Evolutionary conservation across 140 eudicot species (phyloP), one percentile per base, ranked within the genome.

Genomic region (Ambrosia hybrid): DNA sequence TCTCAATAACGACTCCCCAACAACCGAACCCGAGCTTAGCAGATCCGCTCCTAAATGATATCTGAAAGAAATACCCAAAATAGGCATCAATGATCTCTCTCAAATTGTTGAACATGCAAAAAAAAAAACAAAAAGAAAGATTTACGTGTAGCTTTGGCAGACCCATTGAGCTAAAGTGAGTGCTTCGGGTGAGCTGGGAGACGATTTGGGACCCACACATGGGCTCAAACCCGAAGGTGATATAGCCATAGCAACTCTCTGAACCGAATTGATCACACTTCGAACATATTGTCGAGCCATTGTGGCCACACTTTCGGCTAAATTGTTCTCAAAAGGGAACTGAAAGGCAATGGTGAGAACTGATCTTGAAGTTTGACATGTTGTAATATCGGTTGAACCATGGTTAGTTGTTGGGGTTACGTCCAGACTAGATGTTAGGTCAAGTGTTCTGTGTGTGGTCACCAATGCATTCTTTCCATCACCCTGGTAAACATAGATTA

Each of bases 271-370:
- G 51, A 85, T 83, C 53, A 85, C 81, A 62, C 85, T 83, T 2
- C 91, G 80, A 46, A 85, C 87, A 6, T 85, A 85, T 51, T 85
- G 88, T 3, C 88, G 83, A 71, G 91, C 91, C 91, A 85, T 85
- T 4, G 81, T 78, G 12, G 91, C 88, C n/a, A 85, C 91, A 49
- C 71, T 83, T 34, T 85, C 88, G 2, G 83, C 82, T 11, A 83
- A 58, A 76, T 85, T 79, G 74, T 77, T 85, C 81, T 85, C 91
- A 37, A 79, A 85, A 14, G 91, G 83, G 57, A 85, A 83, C 68
- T 85, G 91, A 75, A 85, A 85, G 0, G 91, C 91, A 1, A 85
- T 85, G 12, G 88, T 85, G 45, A 85, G 77, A 56, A 85, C 87
- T 7, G 91, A 85, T 67, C 91, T 75, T 14, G 81, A 51, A 69